Conservation (phyloP, 768 basidiomycete species). For the Leucosporidium yakuticum region DNA sequence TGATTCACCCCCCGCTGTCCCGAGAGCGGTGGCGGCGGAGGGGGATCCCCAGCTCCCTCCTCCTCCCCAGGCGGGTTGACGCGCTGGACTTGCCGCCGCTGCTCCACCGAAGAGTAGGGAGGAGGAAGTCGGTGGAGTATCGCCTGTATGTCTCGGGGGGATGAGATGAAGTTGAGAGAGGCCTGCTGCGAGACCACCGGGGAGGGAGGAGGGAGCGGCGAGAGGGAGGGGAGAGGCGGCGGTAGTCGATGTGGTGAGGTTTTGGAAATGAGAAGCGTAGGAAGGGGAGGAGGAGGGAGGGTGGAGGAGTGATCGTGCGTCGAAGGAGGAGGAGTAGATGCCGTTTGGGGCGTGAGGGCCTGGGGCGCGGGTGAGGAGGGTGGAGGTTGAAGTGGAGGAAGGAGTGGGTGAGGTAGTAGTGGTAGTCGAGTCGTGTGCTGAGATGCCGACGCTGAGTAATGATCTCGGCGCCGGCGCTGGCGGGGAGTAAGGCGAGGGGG, state of each 20-base stretch:
- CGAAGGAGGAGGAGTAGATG: conserved; percentile 2
- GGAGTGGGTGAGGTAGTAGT: neutral
- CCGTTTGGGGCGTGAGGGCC: neutral
- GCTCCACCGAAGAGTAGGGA: neutral
- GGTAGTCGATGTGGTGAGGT: neutral
- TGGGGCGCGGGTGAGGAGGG: neutral
- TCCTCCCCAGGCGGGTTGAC: neutral
- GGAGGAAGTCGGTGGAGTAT: conserved; percentile 19
- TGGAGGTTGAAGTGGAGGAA: neutral
- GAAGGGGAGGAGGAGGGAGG: neutral
- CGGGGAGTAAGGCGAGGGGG: no score
- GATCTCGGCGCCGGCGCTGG: neutral
- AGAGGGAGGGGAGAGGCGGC: neutral
- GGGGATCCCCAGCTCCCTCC: neutral
- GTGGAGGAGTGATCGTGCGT: neutral
- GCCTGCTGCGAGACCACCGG: conserved; percentile 85
- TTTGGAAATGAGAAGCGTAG: neutral
- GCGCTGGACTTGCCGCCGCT: neutral
- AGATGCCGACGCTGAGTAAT: neutral
- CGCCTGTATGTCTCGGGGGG: conserved; percentile 41
- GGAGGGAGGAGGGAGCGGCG: conserved; percentile 46
- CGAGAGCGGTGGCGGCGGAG: neutral
- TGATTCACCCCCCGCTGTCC: neutral
- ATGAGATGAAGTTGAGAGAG: conserved; percentile 81
- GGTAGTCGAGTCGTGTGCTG: neutral